These are phyloP conservation scores for Chamaecyparis obtusa DNA, from an alignment of 75 land plant species.

Conservation along the genomic window DNA sequence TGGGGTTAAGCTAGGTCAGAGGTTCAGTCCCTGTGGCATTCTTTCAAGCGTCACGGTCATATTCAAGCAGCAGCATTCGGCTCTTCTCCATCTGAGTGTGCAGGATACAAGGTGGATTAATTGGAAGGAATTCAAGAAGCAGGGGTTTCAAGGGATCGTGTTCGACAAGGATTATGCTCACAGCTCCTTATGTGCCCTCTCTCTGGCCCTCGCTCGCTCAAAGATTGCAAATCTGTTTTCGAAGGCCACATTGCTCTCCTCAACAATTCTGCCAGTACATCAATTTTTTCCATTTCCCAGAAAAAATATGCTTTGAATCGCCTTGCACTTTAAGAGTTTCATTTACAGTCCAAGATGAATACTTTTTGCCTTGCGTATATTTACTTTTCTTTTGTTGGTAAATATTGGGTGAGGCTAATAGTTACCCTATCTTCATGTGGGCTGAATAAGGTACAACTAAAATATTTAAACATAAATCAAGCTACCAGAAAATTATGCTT, in stretches of 20 bases:
- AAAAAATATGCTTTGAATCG: too few relatives aligned
- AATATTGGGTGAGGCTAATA: too few relatives aligned
- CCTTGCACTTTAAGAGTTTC: too few relatives aligned
- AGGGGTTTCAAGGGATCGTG: constrained; percentile 85
- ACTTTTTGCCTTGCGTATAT: too few relatives aligned
- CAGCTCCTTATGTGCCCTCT: constrained; percentile 70
- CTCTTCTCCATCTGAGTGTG: constrained; percentile 66
- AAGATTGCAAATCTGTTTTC: constrained; percentile 63
- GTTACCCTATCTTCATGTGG: too few relatives aligned
- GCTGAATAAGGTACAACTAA: too few relatives aligned
- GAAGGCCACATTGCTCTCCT: constrained; percentile 65
- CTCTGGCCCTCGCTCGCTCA: constrained; percentile 61
- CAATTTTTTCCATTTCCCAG: too few relatives aligned
- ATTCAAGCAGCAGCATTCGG: constrained; percentile 39
- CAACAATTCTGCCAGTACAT: constrained; percentile 90
- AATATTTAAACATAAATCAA: too few relatives aligned
- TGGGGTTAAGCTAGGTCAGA: constrained; percentile 55
- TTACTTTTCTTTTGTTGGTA: too few relatives aligned
- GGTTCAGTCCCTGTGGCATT: constrained; percentile 68
- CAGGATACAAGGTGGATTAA: constrained; percentile 76
- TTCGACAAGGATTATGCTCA: constrained; percentile 96
- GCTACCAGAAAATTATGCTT: too few relatives aligned
- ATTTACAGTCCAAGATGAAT: too few relatives aligned
- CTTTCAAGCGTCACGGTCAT: constrained; percentile 33
- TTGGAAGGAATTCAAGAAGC: constrained; percentile 62